Evolutionary conservation across 805 yeast genomes (phyloP).

Genomic region (Lipomyces spencermartinsiae): DNA sequence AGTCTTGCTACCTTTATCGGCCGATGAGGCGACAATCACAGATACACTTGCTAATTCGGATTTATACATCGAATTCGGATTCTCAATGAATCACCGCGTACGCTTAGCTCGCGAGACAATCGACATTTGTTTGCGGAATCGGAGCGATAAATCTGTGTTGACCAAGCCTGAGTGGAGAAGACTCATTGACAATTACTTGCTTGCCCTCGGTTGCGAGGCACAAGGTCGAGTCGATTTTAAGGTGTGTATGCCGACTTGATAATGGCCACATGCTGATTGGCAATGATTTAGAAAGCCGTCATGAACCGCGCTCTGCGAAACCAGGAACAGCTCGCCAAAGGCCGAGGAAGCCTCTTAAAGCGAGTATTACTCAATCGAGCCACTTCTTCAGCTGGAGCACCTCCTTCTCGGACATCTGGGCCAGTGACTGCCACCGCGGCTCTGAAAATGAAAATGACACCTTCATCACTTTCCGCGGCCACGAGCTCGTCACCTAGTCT

Average conservation of each 20-base stretch:
- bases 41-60: constrained; percentile 61
- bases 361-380: constrained; percentile 27
- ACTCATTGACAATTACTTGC: constrained; percentile 69
- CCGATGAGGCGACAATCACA: constrained; percentile 56
- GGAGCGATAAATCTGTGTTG: constrained; percentile 38
- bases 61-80: constrained; percentile 67
- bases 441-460: background rate
- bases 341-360: constrained; percentile 21
- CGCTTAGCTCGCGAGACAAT: constrained; percentile 71
- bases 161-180: constrained; percentile 73
- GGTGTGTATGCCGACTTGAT: constrained; percentile 43
- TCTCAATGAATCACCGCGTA: constrained; percentile 58
- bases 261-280: background rate
- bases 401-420: background rate
- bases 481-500: background rate
- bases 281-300: constrained; percentile 13
- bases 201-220: constrained; percentile 70
- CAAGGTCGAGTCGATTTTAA: constrained; percentile 74
- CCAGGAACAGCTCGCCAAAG: constrained; percentile 42
- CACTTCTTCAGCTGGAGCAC: constrained; percentile 5
- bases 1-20: constrained; percentile 58
- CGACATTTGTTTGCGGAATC: constrained; percentile 51
- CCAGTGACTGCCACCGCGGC: background rate
- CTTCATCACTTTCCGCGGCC: background rate
- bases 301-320: constrained; percentile 42